A percentile compares a stretch with the other conserved stretches of the same genome.
These are phyloP conservation scores for Cytospora piceicola DNA, from an alignment of 2,329 filamentous ascomycete species.

Conservation along the genomic window DNA sequence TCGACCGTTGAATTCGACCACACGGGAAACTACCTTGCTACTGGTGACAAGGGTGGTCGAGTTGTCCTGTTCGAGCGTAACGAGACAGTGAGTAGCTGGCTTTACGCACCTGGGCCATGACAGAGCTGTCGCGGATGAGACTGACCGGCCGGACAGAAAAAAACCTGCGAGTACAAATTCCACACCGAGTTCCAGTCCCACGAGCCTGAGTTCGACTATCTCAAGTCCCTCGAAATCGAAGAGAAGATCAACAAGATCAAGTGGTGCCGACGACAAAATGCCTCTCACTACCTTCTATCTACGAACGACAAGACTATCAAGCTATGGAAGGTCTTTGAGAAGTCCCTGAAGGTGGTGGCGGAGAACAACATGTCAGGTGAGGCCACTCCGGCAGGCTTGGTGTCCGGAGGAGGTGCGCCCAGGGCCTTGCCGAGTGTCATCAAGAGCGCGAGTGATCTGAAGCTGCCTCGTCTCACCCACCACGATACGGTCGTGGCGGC, in stretches of 20 bases:
- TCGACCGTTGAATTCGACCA: constrained; percentile 91
- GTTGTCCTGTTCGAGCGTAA: constrained; percentile 91
- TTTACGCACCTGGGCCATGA: constrained; percentile 3
- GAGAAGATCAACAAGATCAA: constrained; percentile 99
- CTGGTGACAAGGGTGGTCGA: constrained; percentile 85
- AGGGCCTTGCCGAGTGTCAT: constrained; percentile 77
- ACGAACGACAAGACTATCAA: constrained; percentile 99
- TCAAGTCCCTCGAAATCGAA: constrained; percentile 99
- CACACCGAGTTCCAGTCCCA: constrained; percentile 99
- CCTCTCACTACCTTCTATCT: constrained; percentile 95
- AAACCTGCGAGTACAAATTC: constrained; percentile 99
- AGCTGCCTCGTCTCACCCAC: constrained; percentile 93
- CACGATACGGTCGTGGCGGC: constrained; percentile 98
- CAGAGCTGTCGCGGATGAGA: constrained; percentile 14
- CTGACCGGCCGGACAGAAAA: constrained; percentile 71
- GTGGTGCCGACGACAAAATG: constrained; percentile 98
- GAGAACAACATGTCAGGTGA: constrained; percentile 98
- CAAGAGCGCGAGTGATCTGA: constrained; percentile 79
- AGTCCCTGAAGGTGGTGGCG: constrained; percentile 97
- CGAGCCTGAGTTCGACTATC: constrained; percentile 98
- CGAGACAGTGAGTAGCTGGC: constrained; percentile 74
- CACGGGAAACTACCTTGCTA: constrained; percentile 86
- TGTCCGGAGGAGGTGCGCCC: constrained; percentile 77
- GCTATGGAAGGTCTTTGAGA: constrained; percentile 99
- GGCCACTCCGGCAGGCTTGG: constrained; percentile 74